Evolutionary conservation across 1,139 yeast genomes (phyloP).

Genomic region (Suhomyces anneliseae): DNA sequence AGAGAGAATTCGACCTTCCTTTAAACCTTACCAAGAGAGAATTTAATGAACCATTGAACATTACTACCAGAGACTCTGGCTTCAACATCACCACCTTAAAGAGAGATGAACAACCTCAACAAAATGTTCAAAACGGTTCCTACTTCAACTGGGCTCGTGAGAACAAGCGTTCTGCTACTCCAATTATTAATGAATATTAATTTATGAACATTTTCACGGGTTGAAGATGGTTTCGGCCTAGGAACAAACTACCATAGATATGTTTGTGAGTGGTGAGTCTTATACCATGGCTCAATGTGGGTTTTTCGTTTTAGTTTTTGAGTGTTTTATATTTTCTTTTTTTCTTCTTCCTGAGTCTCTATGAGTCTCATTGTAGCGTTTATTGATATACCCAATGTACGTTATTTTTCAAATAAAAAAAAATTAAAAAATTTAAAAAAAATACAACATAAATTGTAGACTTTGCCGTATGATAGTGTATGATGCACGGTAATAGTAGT

Average conservation of each 20-base stretch:
- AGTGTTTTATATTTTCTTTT: not conserved
- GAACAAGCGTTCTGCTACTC: not conserved
- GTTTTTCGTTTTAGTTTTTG: not conserved
- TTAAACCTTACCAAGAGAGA: not conserved
- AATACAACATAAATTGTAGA: not conserved
- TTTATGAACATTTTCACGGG: not conserved
- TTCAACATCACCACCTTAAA: not conserved
- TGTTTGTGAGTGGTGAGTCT: not conserved
- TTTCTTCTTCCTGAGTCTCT: not conserved
- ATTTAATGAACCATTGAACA: not conserved
- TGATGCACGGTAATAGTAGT: too few relatives aligned
- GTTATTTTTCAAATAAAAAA: not conserved
- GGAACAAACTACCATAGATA: not conserved
- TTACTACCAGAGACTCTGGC: not conserved
- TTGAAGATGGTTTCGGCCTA: not conserved
- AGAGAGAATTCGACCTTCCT: not conserved
- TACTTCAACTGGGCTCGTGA: slow-evolving; percentile 1
- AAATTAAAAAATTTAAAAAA: not conserved
- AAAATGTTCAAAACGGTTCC: not conserved
- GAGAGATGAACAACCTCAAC: not conserved
- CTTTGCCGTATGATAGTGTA: not conserved
- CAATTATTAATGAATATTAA: slow-evolving; percentile 1
- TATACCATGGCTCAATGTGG: too few relatives aligned
- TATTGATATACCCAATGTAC: not conserved
- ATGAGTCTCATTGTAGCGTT: not conserved